Conservation (phyloP, 2,329 filamentous ascomycete species). For the Aureobasidium pullulans region DNA sequence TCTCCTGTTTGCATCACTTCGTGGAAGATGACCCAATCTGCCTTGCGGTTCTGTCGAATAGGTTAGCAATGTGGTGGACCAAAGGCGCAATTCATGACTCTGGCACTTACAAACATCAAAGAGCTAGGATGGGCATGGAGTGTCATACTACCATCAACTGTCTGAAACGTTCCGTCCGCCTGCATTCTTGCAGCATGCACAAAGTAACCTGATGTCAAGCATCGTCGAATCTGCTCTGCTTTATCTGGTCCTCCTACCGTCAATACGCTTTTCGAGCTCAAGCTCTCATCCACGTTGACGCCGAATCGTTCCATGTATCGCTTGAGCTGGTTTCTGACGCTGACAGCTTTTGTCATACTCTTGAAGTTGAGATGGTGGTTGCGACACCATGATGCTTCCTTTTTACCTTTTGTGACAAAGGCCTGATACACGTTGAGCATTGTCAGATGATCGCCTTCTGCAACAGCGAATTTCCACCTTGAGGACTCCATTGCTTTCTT, state of each 20-base stretch:
- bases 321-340: constrained; percentile 77
- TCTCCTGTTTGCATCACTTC: constrained; percentile 83
- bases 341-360: constrained; percentile 71
- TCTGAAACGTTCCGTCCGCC: constrained; percentile 80
- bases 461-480: constrained; percentile 75
- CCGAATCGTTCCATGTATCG: constrained; percentile 82
- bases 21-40: constrained; percentile 93
- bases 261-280: constrained; percentile 32
- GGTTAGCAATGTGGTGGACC: neutral
- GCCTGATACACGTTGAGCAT: constrained; percentile 89
- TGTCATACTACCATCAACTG: constrained; percentile 69
- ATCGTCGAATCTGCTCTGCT: constrained; percentile 71
- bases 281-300: constrained; percentile 58
- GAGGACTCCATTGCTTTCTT: constrained; percentile 68
- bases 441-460: constrained; percentile 90
- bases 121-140: constrained; percentile 87
- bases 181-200: constrained; percentile 92
- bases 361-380: constrained; percentile 85
- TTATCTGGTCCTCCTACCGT: constrained; percentile 41
- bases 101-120: constrained; percentile 67
- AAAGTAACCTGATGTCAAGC: constrained; percentile 85
- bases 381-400: constrained; percentile 78
- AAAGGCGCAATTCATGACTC: neutral
- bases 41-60: constrained; percentile 64
- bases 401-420: constrained; percentile 75